Base-by-base conservation (phyloP, 2,329 filamentous ascomycete species). In the Fusarium anthophilum region DNA sequence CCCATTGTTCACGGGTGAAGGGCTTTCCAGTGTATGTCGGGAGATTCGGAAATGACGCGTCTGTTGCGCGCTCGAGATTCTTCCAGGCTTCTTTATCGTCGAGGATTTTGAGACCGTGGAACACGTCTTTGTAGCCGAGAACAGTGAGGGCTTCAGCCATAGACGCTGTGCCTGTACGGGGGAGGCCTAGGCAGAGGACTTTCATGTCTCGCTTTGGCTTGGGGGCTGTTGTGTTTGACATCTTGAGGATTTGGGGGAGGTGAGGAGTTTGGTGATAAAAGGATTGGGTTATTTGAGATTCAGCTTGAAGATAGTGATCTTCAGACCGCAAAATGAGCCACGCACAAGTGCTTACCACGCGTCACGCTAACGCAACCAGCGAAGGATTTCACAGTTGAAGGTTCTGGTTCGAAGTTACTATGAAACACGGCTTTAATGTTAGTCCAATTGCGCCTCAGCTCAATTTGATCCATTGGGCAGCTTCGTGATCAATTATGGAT, bases 91-190 rank as follows among this genome's bases (percentile, higher is more conserved):
- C 24, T 6, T 68, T 56, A 12, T 63, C 57, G 39, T 79, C 69
- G 20, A 82, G 63, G 28, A 70, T 74, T 26, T 78, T 68, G 53
- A 78, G 58, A 11, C 76, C 76, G 47, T 83, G 81, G 59, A 81
- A 79, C 12, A 82, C 81, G 47, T 80, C 73, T 11, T 79, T 53
- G 67, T 82, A 83, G 60, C 81, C 81, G 1, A 83, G 72, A 6
- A 78, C 74, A 1, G 73, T 74, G 41, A 82, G 79, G 2, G 82
- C 82, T 13, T 79, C 69, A 4, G 77, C 76, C 45, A 83, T 79
- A n/a, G 82, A 83, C 4, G 79, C 78, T 24, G 79, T 77, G 12
- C 80, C 81, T 6, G 81, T 82, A 14, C 80, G 79, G 3, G 77
- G 74, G 12, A 81, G 76, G 11, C 81, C 81, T 2, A 82, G 68